These are phyloP conservation scores for Quercus suber DNA, from an alignment of 306 rosid species.

Conservation along the genomic window DNA sequence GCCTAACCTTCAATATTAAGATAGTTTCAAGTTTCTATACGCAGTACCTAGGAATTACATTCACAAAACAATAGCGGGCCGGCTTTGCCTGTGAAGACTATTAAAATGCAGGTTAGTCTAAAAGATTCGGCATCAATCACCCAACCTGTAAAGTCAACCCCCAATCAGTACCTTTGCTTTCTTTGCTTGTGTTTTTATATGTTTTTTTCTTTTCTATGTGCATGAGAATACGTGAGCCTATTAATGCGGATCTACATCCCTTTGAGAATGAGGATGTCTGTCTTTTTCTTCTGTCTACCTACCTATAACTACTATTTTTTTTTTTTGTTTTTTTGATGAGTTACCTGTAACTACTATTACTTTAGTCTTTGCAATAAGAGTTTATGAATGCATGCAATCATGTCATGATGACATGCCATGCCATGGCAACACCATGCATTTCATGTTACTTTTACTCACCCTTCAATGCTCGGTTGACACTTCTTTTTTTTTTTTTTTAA, in stretches of 20 bases:
- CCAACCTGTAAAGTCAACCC: constrained; percentile 39
- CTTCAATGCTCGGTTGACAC: not conserved
- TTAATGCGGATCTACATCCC: constrained; percentile 38
- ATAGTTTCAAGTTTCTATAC: too few relatives aligned
- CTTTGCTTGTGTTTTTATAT: not conserved
- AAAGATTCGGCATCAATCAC: constrained; percentile 28
- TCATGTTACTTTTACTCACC: not conserved
- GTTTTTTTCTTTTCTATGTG: not conserved
- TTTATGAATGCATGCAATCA: not conserved
- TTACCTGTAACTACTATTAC: not conserved
- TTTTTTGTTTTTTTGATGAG: too few relatives aligned
- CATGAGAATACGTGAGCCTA: constrained; percentile 36
- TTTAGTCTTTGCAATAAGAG: not conserved
- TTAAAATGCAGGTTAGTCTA: constrained; percentile 29
- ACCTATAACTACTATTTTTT: not conserved
- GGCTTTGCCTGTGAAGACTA: constrained; percentile 31
- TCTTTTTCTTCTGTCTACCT: constrained; percentile 14
- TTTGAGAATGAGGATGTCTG: constrained; percentile 38
- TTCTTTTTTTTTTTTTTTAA: too few relatives aligned
- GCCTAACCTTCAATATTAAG: too few relatives aligned
- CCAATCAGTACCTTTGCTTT: constrained; percentile 26
- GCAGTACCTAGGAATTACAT: not conserved
- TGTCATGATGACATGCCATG: not conserved
- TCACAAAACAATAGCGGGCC: not conserved
- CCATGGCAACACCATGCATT: not conserved